Base-by-base conservation (phyloP, 768 basidiomycete genomes). In the Boletus tylopilopsis region DNA sequence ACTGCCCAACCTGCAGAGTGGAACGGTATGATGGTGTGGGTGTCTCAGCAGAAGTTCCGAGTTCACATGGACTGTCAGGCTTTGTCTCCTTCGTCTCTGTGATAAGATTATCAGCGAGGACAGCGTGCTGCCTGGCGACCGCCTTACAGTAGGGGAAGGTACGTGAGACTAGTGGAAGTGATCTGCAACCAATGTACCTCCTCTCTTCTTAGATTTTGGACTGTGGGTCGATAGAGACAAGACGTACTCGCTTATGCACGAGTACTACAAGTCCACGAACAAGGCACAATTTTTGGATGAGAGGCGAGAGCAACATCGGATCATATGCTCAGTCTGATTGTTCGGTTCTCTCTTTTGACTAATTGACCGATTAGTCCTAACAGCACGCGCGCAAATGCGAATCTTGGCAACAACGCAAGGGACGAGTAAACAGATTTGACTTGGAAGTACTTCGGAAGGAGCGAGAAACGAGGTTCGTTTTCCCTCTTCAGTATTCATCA, bases 191-290 rank as follows among this genome's bases (percentile, higher is more conserved):
- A 12, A 15, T 35, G 9, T n/a, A n/a, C 18, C 2, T 19, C 33
- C 35, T 53, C 23, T 34, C 5, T 11, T 37, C 19, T 9, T 15
- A 60, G 50, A 19, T 7, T 12, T 30, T 4, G 42, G 25, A 6
- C 10, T 1, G 11, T 57, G 58, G 49, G 41, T 57, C 10, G 59
- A 60, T 19, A 38, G 11, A 30, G 50, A 54, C 18, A 52, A 60
- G 34, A n/a, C 54, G 33, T 21, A 42, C 6, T 46, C 34, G 0
- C 52, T 58, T 15, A 16, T 51, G 40, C 8, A 1, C 4, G 52
- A 55, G 23, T 54, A 55, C n/a, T 8, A 5, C 18, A 10, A 11
- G 32, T 40, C 56, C 16, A 25, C 18, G 2, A 24, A 55, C 25
- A 50, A 57, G 47, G 9, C 13, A 8, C 24, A 9, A 11, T 54